Percentiles rank a stretch among this genome's conserved stretches.
These are phyloP conservation scores for Suillus hirtellus DNA, from an alignment of 768 basidiomycete species.

Conservation along the genomic window DNA sequence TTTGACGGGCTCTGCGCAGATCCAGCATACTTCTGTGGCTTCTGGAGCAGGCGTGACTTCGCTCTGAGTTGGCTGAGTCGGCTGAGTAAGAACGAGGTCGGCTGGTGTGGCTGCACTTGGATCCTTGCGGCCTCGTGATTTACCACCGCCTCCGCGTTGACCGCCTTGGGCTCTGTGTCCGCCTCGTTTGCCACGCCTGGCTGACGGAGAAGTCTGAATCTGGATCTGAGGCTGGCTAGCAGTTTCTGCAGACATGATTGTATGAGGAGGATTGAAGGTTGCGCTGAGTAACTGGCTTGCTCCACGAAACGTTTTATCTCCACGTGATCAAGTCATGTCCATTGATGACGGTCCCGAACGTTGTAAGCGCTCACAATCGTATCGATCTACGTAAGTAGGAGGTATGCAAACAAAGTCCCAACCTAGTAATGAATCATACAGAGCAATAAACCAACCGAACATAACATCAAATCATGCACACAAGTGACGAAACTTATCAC, in stretches of 20 bases:
- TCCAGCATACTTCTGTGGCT: constrained; percentile 68
- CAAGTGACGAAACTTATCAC: constrained; percentile 7
- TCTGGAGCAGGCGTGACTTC: constrained; percentile 10
- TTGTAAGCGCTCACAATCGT: neutral
- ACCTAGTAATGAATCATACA: neutral
- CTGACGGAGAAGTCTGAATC: neutral
- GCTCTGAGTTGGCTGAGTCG: constrained; percentile 9
- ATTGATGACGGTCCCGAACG: neutral
- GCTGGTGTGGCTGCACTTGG: neutral
- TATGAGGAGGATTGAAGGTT: neutral
- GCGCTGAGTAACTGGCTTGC: neutral
- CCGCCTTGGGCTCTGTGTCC: constrained; percentile 17
- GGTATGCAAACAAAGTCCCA: constrained; percentile 2
- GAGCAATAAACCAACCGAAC: neutral
- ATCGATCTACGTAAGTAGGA: neutral
- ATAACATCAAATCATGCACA: neutral
- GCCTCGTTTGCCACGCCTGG: constrained; percentile 16
- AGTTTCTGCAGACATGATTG: constrained; percentile 22
- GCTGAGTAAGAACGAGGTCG: neutral
- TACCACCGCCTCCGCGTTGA: constrained; percentile 22
- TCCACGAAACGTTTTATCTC: neutral
- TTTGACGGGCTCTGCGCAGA: constrained; percentile 92
- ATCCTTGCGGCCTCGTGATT: constrained; percentile 7
- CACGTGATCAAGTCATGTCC: constrained; percentile 10
- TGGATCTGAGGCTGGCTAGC: constrained; percentile 18